Base-by-base conservation (phyloP, 768 basidiomycete genomes). In the Obba rivulosa region DNA sequence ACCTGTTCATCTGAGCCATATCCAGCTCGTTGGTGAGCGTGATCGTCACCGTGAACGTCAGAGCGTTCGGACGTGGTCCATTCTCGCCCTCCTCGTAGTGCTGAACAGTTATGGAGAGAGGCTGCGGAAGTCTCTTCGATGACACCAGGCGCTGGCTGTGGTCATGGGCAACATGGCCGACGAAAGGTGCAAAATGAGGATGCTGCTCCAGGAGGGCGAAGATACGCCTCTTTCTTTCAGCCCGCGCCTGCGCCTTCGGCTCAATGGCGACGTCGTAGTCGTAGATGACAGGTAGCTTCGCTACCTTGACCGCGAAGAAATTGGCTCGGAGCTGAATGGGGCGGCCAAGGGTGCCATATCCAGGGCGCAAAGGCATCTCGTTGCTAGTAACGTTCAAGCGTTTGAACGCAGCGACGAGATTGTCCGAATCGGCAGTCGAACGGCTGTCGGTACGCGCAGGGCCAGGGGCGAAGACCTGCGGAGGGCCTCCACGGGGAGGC, bases 241-340 rank as follows among this genome's bases (percentile, higher is more conserved):
- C 58, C 22, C 72, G 71, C 0, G 74, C 65, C 38, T 74, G 69
- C 0, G 70, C 69, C 46, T 67, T 72, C 0, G 80, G 80, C 13
- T 62, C 60, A 40, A 83, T 76, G 18, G 73, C 66, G 31, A 85
- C 71, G 17, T 62, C 60, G 54, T 86, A 86, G 50, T 85, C 81
- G 57, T 75, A 80, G 5, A 81, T 53, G 16, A 24, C 58, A 0
- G 69, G 66, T 0, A 69, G 69, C 39, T 73, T 70, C n/a, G n/a
- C n/a, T n/a, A n/a, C n/a, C n/a, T n/a, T n/a, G 16, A 84, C 52
- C 0, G 78, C 53, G 60, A 83, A 83, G 63, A 83, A 82, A 56
- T 84, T 85, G 21, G 81, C 72, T 1, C 83, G 74, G 13, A 84
- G 62, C 0, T 62, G 74, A 52, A 79, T 72, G 0, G 67, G 52